These are phyloP conservation scores for Yarrowia hollandica DNA, from an alignment of 805 yeast genomes.

Conservation along the genomic window DNA sequence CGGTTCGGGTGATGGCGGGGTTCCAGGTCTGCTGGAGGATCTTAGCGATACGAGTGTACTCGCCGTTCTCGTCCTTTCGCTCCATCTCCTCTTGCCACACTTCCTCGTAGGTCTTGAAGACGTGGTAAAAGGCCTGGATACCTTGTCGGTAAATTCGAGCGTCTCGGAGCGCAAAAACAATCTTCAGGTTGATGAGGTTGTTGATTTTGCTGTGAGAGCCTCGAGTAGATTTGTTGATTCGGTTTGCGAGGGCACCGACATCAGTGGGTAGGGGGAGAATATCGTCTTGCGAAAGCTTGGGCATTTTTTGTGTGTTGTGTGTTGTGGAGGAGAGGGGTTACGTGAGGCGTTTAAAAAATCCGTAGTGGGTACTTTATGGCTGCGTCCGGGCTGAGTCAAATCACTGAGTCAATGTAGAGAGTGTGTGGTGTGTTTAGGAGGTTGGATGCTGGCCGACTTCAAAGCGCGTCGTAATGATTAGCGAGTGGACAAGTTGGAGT, in stretches of 20 bases:
- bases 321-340: background rate
- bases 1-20: slow-evolving; percentile 66
- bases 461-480: background rate
- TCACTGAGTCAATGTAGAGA: background rate
- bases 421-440: too few species aligned
- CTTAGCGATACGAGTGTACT: slow-evolving; percentile 41
- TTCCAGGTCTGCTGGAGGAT: slow-evolving; percentile 64
- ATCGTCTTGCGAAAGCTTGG: slow-evolving; percentile 41
- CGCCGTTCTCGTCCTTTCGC: slow-evolving; percentile 28
- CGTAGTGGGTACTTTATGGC: background rate
- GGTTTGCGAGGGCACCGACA: slow-evolving; percentile 77
- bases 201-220: slow-evolving; percentile 66
- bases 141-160: slow-evolving; percentile 79
- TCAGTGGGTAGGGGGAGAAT: slow-evolving; percentile 77
- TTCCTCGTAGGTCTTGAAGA: slow-evolving; percentile 37
- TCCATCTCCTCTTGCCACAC: slow-evolving; percentile 37
- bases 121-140: slow-evolving; percentile 49
- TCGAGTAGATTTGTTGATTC: slow-evolving; percentile 72
- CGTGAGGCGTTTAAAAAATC: background rate
- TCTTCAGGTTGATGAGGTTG: slow-evolving; percentile 64
- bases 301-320: background rate
- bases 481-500: background rate
- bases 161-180: slow-evolving; percentile 75
- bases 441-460: too few species aligned
- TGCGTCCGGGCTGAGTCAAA: slow-evolving; percentile 6